Percentiles rank a stretch among this genome's conserved stretches.
Conservation (phyloP, 129 eudicot genomes). For the Silybum marianum region DNA sequence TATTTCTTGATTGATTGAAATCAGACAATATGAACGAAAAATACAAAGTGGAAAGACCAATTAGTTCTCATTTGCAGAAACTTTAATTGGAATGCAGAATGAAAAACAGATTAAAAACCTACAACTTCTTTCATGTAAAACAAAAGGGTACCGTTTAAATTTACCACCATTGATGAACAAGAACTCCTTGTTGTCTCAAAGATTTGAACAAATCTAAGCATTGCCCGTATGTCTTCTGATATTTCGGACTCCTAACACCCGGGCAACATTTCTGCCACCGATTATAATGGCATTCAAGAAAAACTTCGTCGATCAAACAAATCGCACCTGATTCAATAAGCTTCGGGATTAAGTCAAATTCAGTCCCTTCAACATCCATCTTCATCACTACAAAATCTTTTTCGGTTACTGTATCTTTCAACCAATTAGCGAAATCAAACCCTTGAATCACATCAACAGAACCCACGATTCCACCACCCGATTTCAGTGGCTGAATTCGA, state of each 20-base stretch:
- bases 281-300: slow-evolving; percentile 94
- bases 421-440: slow-evolving; percentile 90
- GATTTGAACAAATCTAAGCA: slow-evolving; percentile 77
- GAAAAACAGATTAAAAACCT: slow-evolving; percentile 4
- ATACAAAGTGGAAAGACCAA: slow-evolving; percentile 13
- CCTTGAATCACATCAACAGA: slow-evolving; percentile 76
- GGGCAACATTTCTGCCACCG: slow-evolving; percentile 99
- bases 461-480: slow-evolving; percentile 50
- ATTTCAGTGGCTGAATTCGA: slow-evolving; percentile 69
- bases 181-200: slow-evolving; percentile 80
- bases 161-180: slow-evolving; percentile 99
- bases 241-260: slow-evolving; percentile 78
- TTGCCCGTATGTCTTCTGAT: slow-evolving; percentile 73
- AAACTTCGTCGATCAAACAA: slow-evolving; percentile 90
- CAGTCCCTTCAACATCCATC: slow-evolving; percentile 99
- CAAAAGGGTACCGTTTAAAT: slow-evolving; percentile 17
- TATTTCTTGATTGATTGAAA: background rate
- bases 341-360: slow-evolving; percentile 83
- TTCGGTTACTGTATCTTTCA: slow-evolving; percentile 62
- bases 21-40: background rate
- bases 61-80: slow-evolving; percentile 15
- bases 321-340: slow-evolving; percentile 85
- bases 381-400: slow-evolving; percentile 92
- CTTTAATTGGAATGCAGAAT: slow-evolving; percentile 10
- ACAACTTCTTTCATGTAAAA: slow-evolving; percentile 24